These are phyloP conservation scores for Beverwykella pulmonaria DNA, from an alignment of 495 filamentous ascomycete genomes.

Conservation along the genomic window DNA sequence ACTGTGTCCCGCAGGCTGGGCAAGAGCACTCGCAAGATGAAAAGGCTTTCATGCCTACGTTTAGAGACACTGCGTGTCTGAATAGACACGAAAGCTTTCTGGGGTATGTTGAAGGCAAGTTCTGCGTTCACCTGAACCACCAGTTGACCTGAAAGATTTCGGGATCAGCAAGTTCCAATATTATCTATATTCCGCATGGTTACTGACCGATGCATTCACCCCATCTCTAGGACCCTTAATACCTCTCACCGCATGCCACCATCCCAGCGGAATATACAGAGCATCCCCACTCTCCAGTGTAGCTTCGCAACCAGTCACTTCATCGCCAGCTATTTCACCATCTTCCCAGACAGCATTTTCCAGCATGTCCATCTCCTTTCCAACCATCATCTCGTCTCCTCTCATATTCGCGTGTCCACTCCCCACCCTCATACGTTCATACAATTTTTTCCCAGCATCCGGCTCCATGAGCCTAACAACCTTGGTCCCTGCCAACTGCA, in stretches of 20 bases:
- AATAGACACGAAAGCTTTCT: slow-evolving; percentile 62
- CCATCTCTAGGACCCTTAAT: slow-evolving; percentile 53
- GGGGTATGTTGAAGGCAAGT: no score
- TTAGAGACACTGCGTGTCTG: slow-evolving; percentile 68
- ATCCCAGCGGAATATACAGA: slow-evolving; percentile 86
- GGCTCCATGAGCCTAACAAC: slow-evolving; percentile 70
- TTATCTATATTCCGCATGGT: slow-evolving; percentile 9
- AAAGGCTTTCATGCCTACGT: no score
- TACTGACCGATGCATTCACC: slow-evolving; percentile 67
- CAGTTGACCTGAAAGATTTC: slow-evolving; percentile 68
- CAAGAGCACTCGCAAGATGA: no score
- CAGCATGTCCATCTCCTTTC: slow-evolving; percentile 64
- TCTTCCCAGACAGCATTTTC: slow-evolving; percentile 71
- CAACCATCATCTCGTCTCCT: slow-evolving; percentile 93
- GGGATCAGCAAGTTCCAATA: slow-evolving; percentile 43
- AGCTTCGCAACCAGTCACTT: slow-evolving; percentile 54
- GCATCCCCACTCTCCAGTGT: slow-evolving; percentile 67
- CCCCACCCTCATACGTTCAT: slow-evolving; percentile 56
- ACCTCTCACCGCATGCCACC: slow-evolving; percentile 95
- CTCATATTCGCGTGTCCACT: slow-evolving; percentile 61
- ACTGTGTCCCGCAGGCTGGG: slow-evolving; percentile 74
- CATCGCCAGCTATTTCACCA: slow-evolving; percentile 49
- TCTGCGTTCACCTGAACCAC: slow-evolving; percentile 88
- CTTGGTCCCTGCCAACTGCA: slow-evolving; percentile 78
- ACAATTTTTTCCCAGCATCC: slow-evolving; percentile 60